Conservation (phyloP, 129 eudicot species). For the Centaurea solstitialis region DNA sequence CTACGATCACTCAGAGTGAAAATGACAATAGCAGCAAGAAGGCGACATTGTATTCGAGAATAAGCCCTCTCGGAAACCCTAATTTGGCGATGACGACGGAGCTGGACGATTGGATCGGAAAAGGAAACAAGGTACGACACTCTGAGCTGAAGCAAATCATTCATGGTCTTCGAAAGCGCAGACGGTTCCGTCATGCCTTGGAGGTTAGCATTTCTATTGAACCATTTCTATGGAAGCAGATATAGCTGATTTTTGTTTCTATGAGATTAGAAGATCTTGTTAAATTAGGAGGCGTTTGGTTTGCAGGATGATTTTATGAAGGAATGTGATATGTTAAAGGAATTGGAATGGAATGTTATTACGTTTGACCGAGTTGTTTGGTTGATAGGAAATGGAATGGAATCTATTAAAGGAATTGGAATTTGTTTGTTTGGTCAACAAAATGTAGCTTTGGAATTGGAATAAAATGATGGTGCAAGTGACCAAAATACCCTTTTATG, state of each 20-base stretch:
- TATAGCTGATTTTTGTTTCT: neutral
- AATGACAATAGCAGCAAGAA: slow-evolving; percentile 18
- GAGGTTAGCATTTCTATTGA: slow-evolving; percentile 42
- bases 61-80: slow-evolving; percentile 87
- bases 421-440: no score
- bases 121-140: slow-evolving; percentile 47
- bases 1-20: slow-evolving; percentile 37
- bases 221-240: neutral
- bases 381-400: no score
- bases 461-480: no score
- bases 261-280: neutral
- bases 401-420: no score
- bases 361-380: no score
- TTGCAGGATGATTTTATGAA: neutral
- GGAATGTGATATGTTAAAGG: neutral
- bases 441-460: no score
- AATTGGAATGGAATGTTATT: no score
- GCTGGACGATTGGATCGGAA: slow-evolving; percentile 67
- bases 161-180: slow-evolving; percentile 78
- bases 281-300: no score
- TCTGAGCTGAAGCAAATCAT: slow-evolving; percentile 70
- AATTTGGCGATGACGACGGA: slow-evolving; percentile 49
- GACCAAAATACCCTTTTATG: no score
- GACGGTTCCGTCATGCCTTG: slow-evolving; percentile 68
- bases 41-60: slow-evolving; percentile 53